phyloP scores from a whole-genome alignment of 768 basidiomycete species.

The Coprinopsis cinerea region DNA sequence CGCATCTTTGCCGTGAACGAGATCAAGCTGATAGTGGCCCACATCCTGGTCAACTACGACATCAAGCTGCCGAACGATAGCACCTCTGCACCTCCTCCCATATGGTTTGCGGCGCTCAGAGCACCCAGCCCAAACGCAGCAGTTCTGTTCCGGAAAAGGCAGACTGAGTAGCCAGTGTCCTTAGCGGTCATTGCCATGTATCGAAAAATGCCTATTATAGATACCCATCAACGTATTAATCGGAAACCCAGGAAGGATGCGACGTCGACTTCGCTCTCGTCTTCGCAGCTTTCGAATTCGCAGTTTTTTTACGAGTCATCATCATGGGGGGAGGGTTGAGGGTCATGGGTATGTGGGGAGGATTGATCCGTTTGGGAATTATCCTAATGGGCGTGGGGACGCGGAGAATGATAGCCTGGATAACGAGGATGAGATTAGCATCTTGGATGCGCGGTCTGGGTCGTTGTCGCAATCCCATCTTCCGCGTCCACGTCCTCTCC shows the following conservation, averaged over 20 bases:
- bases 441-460: neutral
- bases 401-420: neutral
- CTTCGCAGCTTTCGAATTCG: slow-evolving; percentile 25
- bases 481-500: too few relatives aligned
- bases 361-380: neutral
- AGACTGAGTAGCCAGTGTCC: too few relatives aligned
- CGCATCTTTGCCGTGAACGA: slow-evolving; percentile 39
- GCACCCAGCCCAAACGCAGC: neutral
- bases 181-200: too few relatives aligned
- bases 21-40: slow-evolving; percentile 40
- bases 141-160: too few relatives aligned
- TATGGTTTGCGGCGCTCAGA: neutral
- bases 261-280: slow-evolving; percentile 19
- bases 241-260: too few relatives aligned
- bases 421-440: neutral
- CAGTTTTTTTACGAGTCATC: slow-evolving; percentile 24
- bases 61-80: slow-evolving; percentile 22
- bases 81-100: neutral
- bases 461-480: too few relatives aligned
- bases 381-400: neutral
- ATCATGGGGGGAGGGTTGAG: slow-evolving; percentile 10
- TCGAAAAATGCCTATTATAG: too few relatives aligned
- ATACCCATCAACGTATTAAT: too few relatives aligned
- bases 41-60: slow-evolving; percentile 34
- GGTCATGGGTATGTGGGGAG: too few relatives aligned